Base-by-base conservation (phyloP, 306 rosid genomes). In the Acacia acuminata region DNA sequence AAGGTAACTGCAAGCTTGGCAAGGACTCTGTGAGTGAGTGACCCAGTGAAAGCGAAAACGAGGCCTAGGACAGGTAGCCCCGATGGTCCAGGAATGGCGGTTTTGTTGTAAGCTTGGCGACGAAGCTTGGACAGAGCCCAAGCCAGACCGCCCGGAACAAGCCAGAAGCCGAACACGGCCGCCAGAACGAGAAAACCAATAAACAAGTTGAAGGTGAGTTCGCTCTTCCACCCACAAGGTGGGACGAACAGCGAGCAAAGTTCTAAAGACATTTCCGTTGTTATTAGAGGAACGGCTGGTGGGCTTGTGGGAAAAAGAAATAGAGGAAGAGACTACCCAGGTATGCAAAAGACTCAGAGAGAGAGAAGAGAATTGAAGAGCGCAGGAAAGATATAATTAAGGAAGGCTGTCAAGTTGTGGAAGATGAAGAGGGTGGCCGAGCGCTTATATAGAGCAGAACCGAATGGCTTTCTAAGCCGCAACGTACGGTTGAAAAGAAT, bases 71-170 rank as follows among this genome's bases (percentile, higher is more conserved):
- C 2, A 2, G 98, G 98, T 0, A 83, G 40, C 40, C 97, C 97
- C 0, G 90, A 88, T 61, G 98, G 97, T 24, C 97, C 98, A 0
- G 94, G 92, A 68, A 91, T 90, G 51, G 48, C 8, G 3, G 72
- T 12, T 10, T 45, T 38, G 71, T 32, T 60, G 40, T 10, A 80
- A 40, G 4, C 83, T 38, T 10, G 78, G n/a, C 17, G 72, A 22
- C 43, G 80, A 75, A 55, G 66, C 34, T 73, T 85, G 53, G 86
- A 84, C 3, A 88, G 24, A 60, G 90, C 88, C 98, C 98, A 94
- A 43, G 97, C 93, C 0, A 94, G 85, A 12, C 98, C 98, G 3
- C 98, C 98, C 0, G 97, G 97, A 1, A 86, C 83, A 14, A 94
- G 79, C 88, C 94, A 91, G 80, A 80, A 85, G 10, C 85, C 61